These are phyloP conservation scores for Euryodendron excelsum DNA, from an alignment of 148 eudicot genomes.

Conservation along the genomic window DNA sequence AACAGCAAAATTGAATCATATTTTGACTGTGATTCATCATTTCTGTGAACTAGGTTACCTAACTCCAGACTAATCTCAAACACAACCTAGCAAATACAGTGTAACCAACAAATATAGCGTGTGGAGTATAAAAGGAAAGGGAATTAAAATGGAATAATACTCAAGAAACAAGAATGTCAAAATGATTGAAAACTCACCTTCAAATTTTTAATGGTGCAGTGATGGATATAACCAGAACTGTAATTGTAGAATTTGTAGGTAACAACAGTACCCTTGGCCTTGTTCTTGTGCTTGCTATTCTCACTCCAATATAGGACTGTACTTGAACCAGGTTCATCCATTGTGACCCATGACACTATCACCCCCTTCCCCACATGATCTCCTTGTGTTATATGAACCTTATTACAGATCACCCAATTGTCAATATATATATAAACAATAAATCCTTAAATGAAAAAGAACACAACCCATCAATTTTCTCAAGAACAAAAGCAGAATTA, in stretches of 20 bases:
- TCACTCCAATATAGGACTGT: conserved; percentile 59
- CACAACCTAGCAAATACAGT: background rate
- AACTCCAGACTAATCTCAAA: background rate
- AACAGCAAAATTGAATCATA: background rate
- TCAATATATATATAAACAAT: background rate
- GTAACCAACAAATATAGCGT: background rate
- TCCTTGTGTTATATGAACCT: conserved; percentile 91
- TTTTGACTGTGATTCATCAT: background rate
- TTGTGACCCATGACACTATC: conserved; percentile 87
- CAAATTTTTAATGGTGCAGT: conserved; percentile 60
- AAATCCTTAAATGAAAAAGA: background rate
- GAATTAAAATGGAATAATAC: background rate
- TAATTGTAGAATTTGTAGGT: conserved; percentile 66
- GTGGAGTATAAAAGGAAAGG: background rate
- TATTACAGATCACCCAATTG: background rate
- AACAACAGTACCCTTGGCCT: conserved; percentile 37
- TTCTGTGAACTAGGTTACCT: background rate
- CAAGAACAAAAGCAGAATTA: no score
- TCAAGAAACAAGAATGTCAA: background rate
- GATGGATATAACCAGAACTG: conserved; percentile 82
- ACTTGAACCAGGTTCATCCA: conserved; percentile 57
- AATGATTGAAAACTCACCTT: conserved; percentile 40
- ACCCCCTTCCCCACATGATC: conserved; percentile 73
- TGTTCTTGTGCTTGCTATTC: conserved; percentile 32
- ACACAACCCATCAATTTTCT: background rate